phyloP scores from a whole-genome alignment of 495 filamentous ascomycete species.

The Extremus antarcticus region DNA sequence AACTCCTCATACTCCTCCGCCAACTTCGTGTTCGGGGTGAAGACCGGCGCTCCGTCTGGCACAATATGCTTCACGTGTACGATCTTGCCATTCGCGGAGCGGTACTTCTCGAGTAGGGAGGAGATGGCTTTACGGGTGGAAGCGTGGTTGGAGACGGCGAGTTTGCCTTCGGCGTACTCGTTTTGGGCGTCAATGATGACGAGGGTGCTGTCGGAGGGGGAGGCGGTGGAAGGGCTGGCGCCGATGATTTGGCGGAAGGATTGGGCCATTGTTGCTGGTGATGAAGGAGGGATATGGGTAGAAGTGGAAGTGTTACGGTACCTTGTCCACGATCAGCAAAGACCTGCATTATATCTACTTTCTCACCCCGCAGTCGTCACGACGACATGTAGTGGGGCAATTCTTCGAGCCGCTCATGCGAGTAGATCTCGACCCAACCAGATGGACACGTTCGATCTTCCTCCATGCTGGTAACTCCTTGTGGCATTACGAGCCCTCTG shows the following conservation, averaged over 20 bases:
- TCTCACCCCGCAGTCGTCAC: background rate
- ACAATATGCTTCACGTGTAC: slow-evolving; percentile 47
- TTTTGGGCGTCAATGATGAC: slow-evolving; percentile 58
- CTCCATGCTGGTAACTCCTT: too few relatives aligned
- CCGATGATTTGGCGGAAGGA: slow-evolving; percentile 44
- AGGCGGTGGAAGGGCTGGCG: slow-evolving; percentile 38
- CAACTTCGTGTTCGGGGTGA: slow-evolving; percentile 43
- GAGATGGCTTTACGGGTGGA: slow-evolving; percentile 38
- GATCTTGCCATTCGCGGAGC: slow-evolving; percentile 37
- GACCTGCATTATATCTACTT: background rate
- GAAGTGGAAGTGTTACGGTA: background rate
- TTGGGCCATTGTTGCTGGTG: slow-evolving; percentile 22
- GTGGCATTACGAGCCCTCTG: too few relatives aligned
- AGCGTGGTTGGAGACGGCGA: slow-evolving; percentile 39
- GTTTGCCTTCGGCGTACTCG: slow-evolving; percentile 45
- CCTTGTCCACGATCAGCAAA: background rate
- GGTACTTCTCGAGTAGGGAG: slow-evolving; percentile 41
- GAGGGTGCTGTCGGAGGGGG: slow-evolving; percentile 41
- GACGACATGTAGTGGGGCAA: background rate
- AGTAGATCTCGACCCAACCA: too few relatives aligned
- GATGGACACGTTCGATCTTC: too few relatives aligned
- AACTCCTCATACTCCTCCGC: slow-evolving; percentile 45
- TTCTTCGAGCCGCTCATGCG: too few relatives aligned
- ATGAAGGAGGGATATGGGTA: slow-evolving; percentile 12
- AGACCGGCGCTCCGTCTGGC: slow-evolving; percentile 48